A percentile compares a stretch with the other conserved stretches of the same genome.
phyloP scores from a whole-genome alignment of 352 stramenopile genomes.

The Chrysophaeum taylorii region DNA sequence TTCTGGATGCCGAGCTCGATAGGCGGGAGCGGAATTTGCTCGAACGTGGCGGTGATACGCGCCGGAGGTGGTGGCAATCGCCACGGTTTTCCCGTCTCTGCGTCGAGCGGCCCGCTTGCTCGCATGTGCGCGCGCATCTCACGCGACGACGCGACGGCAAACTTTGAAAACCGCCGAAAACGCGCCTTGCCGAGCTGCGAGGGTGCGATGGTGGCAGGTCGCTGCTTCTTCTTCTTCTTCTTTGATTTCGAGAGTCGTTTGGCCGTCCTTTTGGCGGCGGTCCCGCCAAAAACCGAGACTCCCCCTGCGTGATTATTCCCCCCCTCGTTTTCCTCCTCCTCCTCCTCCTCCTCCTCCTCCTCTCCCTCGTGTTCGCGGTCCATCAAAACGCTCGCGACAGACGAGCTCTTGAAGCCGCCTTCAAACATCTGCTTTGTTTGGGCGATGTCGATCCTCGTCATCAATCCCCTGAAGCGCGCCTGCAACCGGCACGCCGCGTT shows the following conservation, averaged over 20 bases:
- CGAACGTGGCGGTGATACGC: not conserved
- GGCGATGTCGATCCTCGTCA: not conserved
- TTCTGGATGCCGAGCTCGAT: not conserved
- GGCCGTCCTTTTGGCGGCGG: too few relatives aligned
- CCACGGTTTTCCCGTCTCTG: not conserved
- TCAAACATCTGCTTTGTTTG: not conserved
- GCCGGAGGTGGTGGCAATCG: not conserved
- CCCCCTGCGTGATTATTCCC: too few relatives aligned
- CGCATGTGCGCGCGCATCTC: not conserved
- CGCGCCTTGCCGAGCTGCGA: too few relatives aligned
- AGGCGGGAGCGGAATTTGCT: not conserved
- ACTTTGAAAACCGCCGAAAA: too few relatives aligned
- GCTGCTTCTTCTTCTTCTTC: too few relatives aligned
- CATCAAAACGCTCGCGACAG: not conserved
- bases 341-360: too few relatives aligned
- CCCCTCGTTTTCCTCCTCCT: too few relatives aligned
- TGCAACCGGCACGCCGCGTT: not conserved
- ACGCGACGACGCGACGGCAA: not conserved
- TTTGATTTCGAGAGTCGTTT: too few relatives aligned
- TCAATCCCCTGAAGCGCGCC: not conserved
- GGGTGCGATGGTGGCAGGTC: too few relatives aligned
- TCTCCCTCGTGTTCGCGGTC: not conserved
- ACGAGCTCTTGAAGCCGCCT: not conserved
- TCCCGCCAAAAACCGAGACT: too few relatives aligned
- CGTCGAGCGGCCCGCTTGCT: not conserved